A percentile compares a stretch with the other conserved stretches of the same genome.
Evolutionary conservation across 208 protist species (phyloP).

Genomic region (Naegleria lovaniensis): DNA sequence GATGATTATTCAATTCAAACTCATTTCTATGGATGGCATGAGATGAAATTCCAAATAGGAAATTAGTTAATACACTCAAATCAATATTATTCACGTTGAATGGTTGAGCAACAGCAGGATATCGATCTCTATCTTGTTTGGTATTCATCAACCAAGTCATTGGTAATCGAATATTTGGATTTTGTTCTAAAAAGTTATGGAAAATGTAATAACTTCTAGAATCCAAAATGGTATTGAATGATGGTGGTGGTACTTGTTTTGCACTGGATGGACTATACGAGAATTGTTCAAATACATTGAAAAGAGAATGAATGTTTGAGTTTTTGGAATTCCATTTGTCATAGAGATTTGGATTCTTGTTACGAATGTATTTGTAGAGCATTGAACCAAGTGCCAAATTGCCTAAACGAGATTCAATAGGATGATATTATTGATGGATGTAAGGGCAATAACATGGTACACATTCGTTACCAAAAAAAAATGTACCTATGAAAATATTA

Average conservation of each 20-base stretch:
- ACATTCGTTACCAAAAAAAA: too few species aligned
- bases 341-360: not conserved
- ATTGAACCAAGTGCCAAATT: not conserved
- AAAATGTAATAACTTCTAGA: not conserved
- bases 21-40: not conserved
- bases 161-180: not conserved
- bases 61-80: slow-evolving; percentile 25
- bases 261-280: not conserved
- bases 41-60: not conserved
- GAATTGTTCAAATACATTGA: not conserved
- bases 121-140: not conserved
- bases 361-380: not conserved
- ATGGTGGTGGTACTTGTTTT: not conserved
- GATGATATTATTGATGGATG: too few species aligned
- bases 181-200: not conserved
- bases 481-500: too few species aligned
- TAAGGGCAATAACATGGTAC: too few species aligned
- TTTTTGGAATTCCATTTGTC: not conserved
- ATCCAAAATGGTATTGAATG: not conserved
- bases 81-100: slow-evolving; percentile 26
- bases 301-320: not conserved
- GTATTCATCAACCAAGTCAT: slow-evolving; percentile 14
- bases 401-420: too few species aligned
- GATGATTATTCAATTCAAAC: not conserved
- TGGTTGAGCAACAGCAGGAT: not conserved